phyloP scores from a whole-genome alignment of 805 yeast species.

The Metschnikowia reukaufii region DNA sequence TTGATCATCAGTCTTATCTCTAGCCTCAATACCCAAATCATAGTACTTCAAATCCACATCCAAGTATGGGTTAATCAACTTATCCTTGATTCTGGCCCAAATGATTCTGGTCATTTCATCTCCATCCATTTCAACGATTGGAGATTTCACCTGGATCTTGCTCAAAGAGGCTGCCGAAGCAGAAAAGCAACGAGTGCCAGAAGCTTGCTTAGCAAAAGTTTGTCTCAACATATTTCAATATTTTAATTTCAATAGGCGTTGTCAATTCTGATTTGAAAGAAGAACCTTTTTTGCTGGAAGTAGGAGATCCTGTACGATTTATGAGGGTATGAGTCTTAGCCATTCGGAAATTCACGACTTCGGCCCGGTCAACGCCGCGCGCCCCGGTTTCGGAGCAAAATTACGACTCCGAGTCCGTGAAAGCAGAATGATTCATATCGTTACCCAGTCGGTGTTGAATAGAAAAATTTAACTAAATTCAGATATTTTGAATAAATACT shows the following conservation, averaged over 20 bases:
- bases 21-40: conserved; percentile 81
- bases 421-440: not conserved
- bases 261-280: too few relatives aligned
- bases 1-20: conserved; percentile 86
- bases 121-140: conserved; percentile 96
- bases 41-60: conserved; percentile 88
- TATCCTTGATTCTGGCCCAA: conserved; percentile 87
- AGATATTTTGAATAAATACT: too few relatives aligned
- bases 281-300: not conserved
- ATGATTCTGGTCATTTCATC: conserved; percentile 97
- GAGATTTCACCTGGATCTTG: conserved; percentile 79
- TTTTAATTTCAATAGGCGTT: too few relatives aligned
- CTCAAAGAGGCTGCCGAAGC: conserved; percentile 9
- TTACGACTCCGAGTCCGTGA: not conserved
- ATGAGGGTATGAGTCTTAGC: not conserved
- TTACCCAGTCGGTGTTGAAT: too few relatives aligned
- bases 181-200: conserved; percentile 12
- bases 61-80: conserved; percentile 80
- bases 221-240: conserved; percentile 7
- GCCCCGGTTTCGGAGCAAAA: conserved; percentile 9
- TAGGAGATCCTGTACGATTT: conserved; percentile 1
- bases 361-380: conserved; percentile 13
- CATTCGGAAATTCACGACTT: not conserved
- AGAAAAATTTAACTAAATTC: too few relatives aligned
- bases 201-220: not conserved